These are phyloP conservation scores for Furcasterigmium furcatum DNA, from an alignment of 2,329 filamentous ascomycete genomes.

Conservation along the genomic window DNA sequence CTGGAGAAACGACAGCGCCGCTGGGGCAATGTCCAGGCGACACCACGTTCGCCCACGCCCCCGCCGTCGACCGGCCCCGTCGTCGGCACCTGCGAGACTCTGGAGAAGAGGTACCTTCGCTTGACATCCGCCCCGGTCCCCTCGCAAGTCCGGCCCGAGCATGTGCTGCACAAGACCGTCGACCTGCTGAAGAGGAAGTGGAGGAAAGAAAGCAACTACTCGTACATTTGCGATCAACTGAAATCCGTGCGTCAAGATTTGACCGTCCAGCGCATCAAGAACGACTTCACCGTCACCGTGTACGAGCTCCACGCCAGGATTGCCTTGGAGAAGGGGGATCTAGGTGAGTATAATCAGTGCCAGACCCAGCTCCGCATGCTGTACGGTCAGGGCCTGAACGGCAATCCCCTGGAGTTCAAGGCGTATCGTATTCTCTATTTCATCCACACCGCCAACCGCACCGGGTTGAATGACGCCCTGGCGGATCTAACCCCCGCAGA, in stretches of 20 bases:
- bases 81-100: slow-evolving; percentile 74
- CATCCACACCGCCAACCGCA: slow-evolving; percentile 97
- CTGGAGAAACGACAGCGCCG: slow-evolving; percentile 87
- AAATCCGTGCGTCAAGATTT: slow-evolving; percentile 97
- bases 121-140: slow-evolving; percentile 87
- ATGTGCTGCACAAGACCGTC: slow-evolving; percentile 76
- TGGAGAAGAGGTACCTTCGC: slow-evolving; percentile 95
- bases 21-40: slow-evolving; percentile 63
- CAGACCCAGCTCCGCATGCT: slow-evolving; percentile 94
- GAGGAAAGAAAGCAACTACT: slow-evolving; percentile 90
- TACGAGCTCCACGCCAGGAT: slow-evolving; percentile 98
- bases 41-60: slow-evolving; percentile 54
- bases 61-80: slow-evolving; percentile 66
- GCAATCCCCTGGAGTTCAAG: slow-evolving; percentile 93
- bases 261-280: slow-evolving; percentile 95
- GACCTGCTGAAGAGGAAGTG: slow-evolving; percentile 92
- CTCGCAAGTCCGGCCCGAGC: slow-evolving; percentile 81
- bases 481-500: slow-evolving; percentile 99
- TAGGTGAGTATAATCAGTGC: slow-evolving; percentile 99
- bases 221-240: slow-evolving; percentile 98
- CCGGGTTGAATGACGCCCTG: slow-evolving; percentile 95
- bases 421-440: slow-evolving; percentile 99
- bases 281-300: slow-evolving; percentile 91
- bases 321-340: slow-evolving; percentile 94
- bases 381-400: slow-evolving; percentile 83